A percentile compares a stretch with the other conserved stretches of the same genome.
Evolutionary conservation across 2,329 filamentous ascomycete species (phyloP).

Genomic region (Monosporascus sp.): DNA sequence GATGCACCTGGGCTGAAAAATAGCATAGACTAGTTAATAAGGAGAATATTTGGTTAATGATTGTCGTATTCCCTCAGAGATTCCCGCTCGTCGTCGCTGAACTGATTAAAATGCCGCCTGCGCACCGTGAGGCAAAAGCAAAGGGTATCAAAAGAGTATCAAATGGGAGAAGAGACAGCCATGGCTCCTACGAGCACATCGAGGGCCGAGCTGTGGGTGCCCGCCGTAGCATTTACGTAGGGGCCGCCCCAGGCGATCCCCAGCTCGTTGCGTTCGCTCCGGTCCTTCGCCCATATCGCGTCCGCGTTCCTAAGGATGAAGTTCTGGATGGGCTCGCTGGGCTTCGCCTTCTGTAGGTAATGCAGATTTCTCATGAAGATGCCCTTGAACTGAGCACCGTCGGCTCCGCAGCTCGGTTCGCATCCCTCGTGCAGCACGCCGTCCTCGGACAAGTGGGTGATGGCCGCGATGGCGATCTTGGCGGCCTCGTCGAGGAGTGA

Average conservation of each 20-base stretch:
- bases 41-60: no score
- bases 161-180: constrained; percentile 6
- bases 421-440: constrained; percentile 51
- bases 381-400: constrained; percentile 64
- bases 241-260: constrained; percentile 27
- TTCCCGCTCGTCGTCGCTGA: no score
- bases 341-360: constrained; percentile 45
- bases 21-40: no score
- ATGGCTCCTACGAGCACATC: constrained; percentile 24
- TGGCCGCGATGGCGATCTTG: constrained; percentile 47
- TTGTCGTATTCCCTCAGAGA: no score
- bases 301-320: constrained; percentile 31
- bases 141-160: no score
- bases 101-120: no score
- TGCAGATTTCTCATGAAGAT: constrained; percentile 61
- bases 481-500: constrained; percentile 37
- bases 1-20: no score
- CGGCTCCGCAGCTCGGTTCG: constrained; percentile 45
- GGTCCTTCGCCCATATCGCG: constrained; percentile 28
- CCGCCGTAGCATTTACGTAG: constrained; percentile 20
- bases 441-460: constrained; percentile 35
- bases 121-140: no score
- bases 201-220: constrained; percentile 25
- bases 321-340: constrained; percentile 37
- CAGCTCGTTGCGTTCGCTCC: constrained; percentile 25